These are phyloP conservation scores for Platanthera guangdongensis DNA, from an alignment of 106 monocot species.

Conservation along the genomic window DNA sequence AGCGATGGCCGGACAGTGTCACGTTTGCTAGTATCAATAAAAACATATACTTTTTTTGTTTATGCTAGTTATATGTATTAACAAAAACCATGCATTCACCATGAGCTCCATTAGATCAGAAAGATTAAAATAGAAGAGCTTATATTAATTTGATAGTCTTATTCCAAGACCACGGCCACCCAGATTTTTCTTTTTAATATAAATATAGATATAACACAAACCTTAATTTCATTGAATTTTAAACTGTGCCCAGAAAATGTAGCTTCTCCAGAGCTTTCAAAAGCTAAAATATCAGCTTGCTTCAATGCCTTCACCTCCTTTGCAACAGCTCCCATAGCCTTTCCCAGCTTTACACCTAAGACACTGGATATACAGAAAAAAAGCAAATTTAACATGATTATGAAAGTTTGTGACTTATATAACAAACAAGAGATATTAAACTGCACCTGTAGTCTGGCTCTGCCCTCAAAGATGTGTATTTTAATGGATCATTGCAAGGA, in stretches of 20 bases:
- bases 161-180: too few species aligned
- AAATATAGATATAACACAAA: conserved; percentile 3
- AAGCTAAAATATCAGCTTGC: conserved; percentile 66
- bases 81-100: too few species aligned
- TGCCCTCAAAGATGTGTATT: conserved; percentile 81
- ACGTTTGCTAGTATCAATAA: too few species aligned
- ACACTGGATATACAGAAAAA: conserved; percentile 23
- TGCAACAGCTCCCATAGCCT: conserved; percentile 75
- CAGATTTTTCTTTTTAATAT: too few species aligned
- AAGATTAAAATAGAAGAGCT: too few species aligned
- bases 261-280: conserved; percentile 71
- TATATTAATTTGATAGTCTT: too few species aligned
- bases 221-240: conserved; percentile 85
- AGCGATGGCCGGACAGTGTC: too few species aligned
- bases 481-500: conserved; percentile 88
- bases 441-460: conserved; percentile 93
- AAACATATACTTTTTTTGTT: too few species aligned
- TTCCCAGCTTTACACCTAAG: conserved; percentile 84
- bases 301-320: conserved; percentile 86
- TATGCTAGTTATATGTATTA: too few species aligned
- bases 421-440: neutral
- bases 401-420: neutral
- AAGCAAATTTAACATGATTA: neutral
- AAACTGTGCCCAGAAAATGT: conserved; percentile 63
- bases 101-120: too few species aligned